Percentiles rank a stretch among this genome's conserved stretches.
Conservation (phyloP, 2,329 filamentous ascomycete genomes). For the Penicillium brevicompactum region DNA sequence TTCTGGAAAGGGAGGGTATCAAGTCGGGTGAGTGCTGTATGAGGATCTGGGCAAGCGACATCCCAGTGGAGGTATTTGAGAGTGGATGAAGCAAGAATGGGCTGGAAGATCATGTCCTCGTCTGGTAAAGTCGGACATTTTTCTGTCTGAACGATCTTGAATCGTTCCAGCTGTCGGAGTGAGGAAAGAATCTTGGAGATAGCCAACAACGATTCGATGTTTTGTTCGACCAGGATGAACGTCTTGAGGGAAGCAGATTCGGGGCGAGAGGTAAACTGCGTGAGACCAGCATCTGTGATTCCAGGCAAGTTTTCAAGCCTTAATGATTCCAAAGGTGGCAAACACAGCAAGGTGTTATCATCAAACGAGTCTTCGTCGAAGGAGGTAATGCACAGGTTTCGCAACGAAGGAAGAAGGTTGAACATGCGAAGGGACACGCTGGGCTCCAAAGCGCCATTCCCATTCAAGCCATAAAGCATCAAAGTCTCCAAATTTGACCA, state of each 20-base stretch:
- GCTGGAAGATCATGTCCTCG: slow-evolving; percentile 48
- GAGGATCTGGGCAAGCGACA: slow-evolving; percentile 42
- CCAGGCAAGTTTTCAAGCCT: slow-evolving; percentile 59
- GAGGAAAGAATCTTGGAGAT: slow-evolving; percentile 56
- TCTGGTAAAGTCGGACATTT: slow-evolving; percentile 49
- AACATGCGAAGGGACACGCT: slow-evolving; percentile 58
- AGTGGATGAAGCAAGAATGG: slow-evolving; percentile 51
- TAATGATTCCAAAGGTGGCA: slow-evolving; percentile 56
- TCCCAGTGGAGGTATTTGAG: slow-evolving; percentile 62
- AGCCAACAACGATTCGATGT: slow-evolving; percentile 54
- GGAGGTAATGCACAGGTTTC: slow-evolving; percentile 57
- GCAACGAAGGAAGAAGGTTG: slow-evolving; percentile 54
- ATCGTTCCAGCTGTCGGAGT: slow-evolving; percentile 48
- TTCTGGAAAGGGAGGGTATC: slow-evolving; percentile 41
- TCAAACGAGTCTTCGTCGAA: slow-evolving; percentile 58
- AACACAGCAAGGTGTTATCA: slow-evolving; percentile 55
- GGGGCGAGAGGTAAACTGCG: slow-evolving; percentile 52
- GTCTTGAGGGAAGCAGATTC: slow-evolving; percentile 49
- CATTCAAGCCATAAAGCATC: slow-evolving; percentile 51
- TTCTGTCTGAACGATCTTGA: slow-evolving; percentile 55
- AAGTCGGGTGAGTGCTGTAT: slow-evolving; percentile 39
- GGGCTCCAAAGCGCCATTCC: slow-evolving; percentile 52
- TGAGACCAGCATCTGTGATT: slow-evolving; percentile 58
- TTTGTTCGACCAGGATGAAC: slow-evolving; percentile 56
- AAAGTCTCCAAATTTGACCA: slow-evolving; percentile 57